phyloP scores from a whole-genome alignment of 1,284 basidiomycete genomes.

The Microbotryomycetes sp. region DNA sequence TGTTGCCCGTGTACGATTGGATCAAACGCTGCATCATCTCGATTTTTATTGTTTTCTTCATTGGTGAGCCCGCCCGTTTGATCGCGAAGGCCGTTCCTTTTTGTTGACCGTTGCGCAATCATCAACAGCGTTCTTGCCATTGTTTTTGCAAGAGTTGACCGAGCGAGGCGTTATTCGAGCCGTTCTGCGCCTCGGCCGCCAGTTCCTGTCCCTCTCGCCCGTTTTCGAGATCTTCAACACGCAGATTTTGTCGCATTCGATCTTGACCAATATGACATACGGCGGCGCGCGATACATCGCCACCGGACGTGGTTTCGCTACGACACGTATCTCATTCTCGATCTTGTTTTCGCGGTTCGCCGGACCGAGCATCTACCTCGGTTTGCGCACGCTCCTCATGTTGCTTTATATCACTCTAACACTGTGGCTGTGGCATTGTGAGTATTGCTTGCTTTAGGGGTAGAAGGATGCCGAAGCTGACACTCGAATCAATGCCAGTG shows the following conservation, averaged over 20 bases:
- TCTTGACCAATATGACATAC: slow-evolving; percentile 87
- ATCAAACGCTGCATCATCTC: slow-evolving; percentile 89
- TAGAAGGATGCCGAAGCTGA: too few species aligned
- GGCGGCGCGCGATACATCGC: slow-evolving; percentile 95
- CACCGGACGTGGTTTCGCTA: slow-evolving; percentile 97
- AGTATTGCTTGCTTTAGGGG: background rate
- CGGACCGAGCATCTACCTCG: slow-evolving; percentile 90
- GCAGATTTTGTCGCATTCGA: slow-evolving; percentile 92
- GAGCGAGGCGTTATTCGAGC: slow-evolving; percentile 86
- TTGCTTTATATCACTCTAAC: slow-evolving; percentile 83
- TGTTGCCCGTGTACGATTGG: slow-evolving; percentile 82
- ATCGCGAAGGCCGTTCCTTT: too few species aligned
- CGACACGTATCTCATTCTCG: slow-evolving; percentile 82
- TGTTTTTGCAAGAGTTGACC: slow-evolving; percentile 91
- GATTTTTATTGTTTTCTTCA: slow-evolving; percentile 95
- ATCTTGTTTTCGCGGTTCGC: slow-evolving; percentile 92
- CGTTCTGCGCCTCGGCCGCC: slow-evolving; percentile 77
- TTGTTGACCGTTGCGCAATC: background rate
- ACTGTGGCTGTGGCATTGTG: slow-evolving; percentile 69
- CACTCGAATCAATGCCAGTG: too few species aligned
- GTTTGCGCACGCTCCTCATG: slow-evolving; percentile 81
- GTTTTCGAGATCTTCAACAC: slow-evolving; percentile 94
- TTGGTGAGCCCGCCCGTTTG: slow-evolving; percentile 45
- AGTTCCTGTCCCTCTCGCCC: slow-evolving; percentile 86
- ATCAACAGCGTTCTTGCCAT: slow-evolving; percentile 32